These are phyloP conservation scores for Boletus mariae DNA, from an alignment of 1,284 basidiomycete species.

Conservation along the genomic window DNA sequence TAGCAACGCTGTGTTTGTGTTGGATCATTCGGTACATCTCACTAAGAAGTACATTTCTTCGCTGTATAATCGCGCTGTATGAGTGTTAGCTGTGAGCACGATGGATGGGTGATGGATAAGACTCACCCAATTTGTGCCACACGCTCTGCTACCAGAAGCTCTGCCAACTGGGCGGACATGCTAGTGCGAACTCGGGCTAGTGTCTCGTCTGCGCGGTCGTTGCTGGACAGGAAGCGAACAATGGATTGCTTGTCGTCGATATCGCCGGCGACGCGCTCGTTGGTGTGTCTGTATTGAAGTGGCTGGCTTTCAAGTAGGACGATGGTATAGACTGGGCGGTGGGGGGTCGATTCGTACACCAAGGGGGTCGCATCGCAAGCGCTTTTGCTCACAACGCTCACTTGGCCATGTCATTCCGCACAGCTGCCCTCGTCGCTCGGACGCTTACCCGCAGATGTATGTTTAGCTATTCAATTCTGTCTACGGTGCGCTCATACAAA, in stretches of 20 bases:
- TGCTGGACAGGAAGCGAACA: not conserved
- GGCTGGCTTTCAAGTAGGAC: not conserved
- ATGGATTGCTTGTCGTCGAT: slow-evolving; percentile 1
- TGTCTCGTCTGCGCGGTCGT: slow-evolving; percentile 4
- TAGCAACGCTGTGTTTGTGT: slow-evolving; percentile 43
- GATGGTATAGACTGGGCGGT: not conserved
- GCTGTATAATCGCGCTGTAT: slow-evolving; percentile 53
- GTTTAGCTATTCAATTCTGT: not conserved
- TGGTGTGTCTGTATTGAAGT: not conserved
- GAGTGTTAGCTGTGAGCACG: not conserved
- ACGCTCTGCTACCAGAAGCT: slow-evolving; percentile 39
- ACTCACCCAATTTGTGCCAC: slow-evolving; percentile 40
- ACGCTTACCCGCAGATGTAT: slow-evolving; percentile 25
- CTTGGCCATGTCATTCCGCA: slow-evolving; percentile 3
- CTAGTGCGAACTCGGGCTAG: slow-evolving; percentile 5
- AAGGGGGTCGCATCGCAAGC: slow-evolving; percentile 7
- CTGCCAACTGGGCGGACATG: slow-evolving; percentile 25
- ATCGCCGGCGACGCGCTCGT: slow-evolving; percentile 7
- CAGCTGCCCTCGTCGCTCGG: not conserved
- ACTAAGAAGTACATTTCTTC: slow-evolving; percentile 61
- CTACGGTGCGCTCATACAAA: slow-evolving; percentile 6
- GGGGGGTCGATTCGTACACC: slow-evolving; percentile 13
- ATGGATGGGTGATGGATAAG: not conserved
- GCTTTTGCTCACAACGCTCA: slow-evolving; percentile 4
- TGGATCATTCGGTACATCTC: slow-evolving; percentile 65